These are phyloP conservation scores for Lactarius indigo DNA, from an alignment of 768 basidiomycete genomes.

Conservation along the genomic window DNA sequence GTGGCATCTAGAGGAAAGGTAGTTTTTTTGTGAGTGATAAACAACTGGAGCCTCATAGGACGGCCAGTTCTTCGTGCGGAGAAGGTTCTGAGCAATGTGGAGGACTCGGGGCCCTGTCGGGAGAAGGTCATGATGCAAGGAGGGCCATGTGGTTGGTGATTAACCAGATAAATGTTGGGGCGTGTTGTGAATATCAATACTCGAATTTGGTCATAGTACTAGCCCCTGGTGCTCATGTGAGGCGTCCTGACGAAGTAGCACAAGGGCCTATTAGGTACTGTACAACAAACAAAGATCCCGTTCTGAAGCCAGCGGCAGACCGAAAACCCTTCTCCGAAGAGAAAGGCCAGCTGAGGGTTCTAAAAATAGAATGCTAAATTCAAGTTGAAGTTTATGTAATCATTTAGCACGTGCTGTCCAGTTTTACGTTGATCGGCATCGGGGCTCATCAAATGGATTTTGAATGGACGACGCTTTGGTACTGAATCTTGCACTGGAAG, in stretches of 20 bases:
- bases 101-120: neutral
- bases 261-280: neutral
- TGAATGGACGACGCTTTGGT: conserved; percentile 22
- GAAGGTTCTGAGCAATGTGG: neutral
- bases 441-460: conserved; percentile 7
- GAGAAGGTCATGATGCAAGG: neutral
- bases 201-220: neutral
- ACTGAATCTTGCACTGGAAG: conserved; percentile 23
- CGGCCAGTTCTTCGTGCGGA: too few relatives aligned
- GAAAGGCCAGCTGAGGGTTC: too few relatives aligned
- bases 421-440: neutral
- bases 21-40: too few relatives aligned
- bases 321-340: neutral
- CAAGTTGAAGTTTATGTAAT: too few relatives aligned
- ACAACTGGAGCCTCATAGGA: too few relatives aligned
- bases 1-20: too few relatives aligned
- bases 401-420: neutral
- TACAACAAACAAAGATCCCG: neutral
- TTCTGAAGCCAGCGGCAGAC: neutral
- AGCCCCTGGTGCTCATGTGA: neutral
- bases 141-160: neutral
- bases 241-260: neutral
- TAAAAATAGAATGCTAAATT: too few relatives aligned
- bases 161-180: neutral
- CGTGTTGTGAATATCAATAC: neutral